Evolutionary conservation across 1,139 yeast species (phyloP).

Genomic region (Geotrichum carabidarum): DNA sequence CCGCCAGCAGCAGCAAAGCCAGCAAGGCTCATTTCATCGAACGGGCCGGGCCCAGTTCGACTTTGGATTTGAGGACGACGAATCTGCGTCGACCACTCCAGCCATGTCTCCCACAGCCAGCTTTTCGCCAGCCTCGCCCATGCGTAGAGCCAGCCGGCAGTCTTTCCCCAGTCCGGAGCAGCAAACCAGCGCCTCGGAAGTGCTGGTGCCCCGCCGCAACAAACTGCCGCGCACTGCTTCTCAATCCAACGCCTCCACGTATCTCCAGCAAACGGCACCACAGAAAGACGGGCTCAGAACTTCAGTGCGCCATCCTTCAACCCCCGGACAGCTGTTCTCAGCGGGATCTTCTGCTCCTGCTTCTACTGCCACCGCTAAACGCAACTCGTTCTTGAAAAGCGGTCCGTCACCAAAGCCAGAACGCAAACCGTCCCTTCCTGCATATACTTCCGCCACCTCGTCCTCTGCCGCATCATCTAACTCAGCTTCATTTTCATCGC

Average conservation of each 20-base stretch:
- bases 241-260: slow-evolving; percentile 26
- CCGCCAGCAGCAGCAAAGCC: background rate
- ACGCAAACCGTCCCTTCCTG: background rate
- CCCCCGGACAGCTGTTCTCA: slow-evolving; percentile 16
- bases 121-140: background rate
- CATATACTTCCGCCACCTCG: slow-evolving; percentile 1
- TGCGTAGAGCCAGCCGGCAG: background rate
- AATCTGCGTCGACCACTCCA: slow-evolving; percentile 3
- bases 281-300: background rate
- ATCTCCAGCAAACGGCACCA: background rate
- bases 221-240: slow-evolving; percentile 30
- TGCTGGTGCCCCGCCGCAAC: slow-evolving; percentile 21
- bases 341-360: slow-evolving; percentile 20
- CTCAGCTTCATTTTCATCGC: slow-evolving; percentile 7
- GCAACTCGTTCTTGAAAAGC: background rate
- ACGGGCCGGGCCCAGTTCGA: slow-evolving; percentile 10
- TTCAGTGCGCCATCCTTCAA: slow-evolving; percentile 9
- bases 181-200: slow-evolving; percentile 17
- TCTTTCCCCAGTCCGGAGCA: background rate
- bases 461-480: slow-evolving; percentile 1
- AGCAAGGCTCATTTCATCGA: background rate
- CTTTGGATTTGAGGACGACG: slow-evolving; percentile 10
- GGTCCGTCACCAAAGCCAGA: background rate
- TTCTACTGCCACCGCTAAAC: background rate
- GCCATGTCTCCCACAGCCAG: slow-evolving; percentile 1